Base-by-base conservation (phyloP, 805 yeast genomes). In the Barnettozyma siamensis region DNA sequence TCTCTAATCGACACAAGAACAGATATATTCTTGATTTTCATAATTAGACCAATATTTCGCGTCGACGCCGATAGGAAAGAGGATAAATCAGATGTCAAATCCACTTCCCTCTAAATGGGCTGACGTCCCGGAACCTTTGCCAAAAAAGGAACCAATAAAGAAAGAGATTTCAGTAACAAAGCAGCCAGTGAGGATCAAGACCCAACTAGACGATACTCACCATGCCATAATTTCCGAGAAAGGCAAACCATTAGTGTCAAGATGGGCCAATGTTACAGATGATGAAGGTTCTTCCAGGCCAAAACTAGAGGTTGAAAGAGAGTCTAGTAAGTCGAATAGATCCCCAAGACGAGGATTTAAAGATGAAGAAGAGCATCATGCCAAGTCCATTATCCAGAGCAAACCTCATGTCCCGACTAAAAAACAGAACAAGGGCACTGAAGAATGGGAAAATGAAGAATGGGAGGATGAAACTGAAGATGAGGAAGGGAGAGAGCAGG, bases 41-140 rank as follows among this genome's bases (percentile, higher is more conserved):
- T n/a, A n/a, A n/a, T n/a, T n/a, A n/a, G n/a, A n/a, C n/a, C n/a
- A n/a, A n/a, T n/a, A n/a, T n/a, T n/a, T n/a, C n/a, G n/a, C n/a
- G n/a, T n/a, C n/a, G n/a, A n/a, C n/a, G n/a, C n/a, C n/a, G n/a
- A n/a, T n/a, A n/a, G n/a, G n/a, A 21, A 7, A 21, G 9, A 21
- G 15, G 23, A 7, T 16, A 15, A 13, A 12, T 11, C 19, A n/a
- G 3, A 37, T 37, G 37, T 13, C 37, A 10, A 29, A 38, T 16
- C 31, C 40, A 7, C 38, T 54, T 3, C 50, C 46, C 2, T 56
- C 60, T 8, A 48, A 39, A 32, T 56, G 58, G 59, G 55, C 60
- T 10, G 47, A 42, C 17, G 52, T 13, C 3, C 35, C 41, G n/a
- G n/a, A n/a, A 18, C 17, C 17, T 17, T 35, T 7, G 24, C 9